Percentiles rank a stretch among this genome's conserved stretches.
phyloP scores from a whole-genome alignment of 495 filamentous ascomycete species.

The Podospora anserina region DNA sequence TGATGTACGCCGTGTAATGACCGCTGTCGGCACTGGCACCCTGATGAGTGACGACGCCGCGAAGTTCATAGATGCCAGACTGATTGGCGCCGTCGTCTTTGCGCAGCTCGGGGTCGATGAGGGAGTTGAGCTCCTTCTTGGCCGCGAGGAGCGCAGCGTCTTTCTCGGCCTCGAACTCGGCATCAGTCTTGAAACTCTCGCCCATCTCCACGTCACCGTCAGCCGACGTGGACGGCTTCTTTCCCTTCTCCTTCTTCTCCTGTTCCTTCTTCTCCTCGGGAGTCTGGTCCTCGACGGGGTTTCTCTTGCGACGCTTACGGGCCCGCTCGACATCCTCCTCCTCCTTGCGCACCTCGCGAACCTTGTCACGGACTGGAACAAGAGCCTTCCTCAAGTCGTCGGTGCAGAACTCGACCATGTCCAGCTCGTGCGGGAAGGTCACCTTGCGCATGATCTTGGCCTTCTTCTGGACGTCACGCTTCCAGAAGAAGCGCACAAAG shows the following conservation, averaged over 20 bases:
- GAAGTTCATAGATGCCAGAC: slow-evolving; percentile 89
- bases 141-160: slow-evolving; percentile 65
- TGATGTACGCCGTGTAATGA: slow-evolving; percentile 96
- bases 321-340: slow-evolving; percentile 85
- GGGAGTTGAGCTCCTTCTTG: slow-evolving; percentile 77
- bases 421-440: slow-evolving; percentile 87
- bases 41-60: slow-evolving; percentile 96
- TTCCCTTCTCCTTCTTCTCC: slow-evolving; percentile 39
- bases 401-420: slow-evolving; percentile 92
- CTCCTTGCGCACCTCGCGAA: slow-evolving; percentile 92
- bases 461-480: slow-evolving; percentile 89
- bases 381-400: slow-evolving; percentile 80
- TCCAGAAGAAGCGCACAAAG: slow-evolving; percentile 98
- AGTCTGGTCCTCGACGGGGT: slow-evolving; percentile 40
- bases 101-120: slow-evolving; percentile 67
- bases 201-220: slow-evolving; percentile 69
- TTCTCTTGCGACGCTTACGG: slow-evolving; percentile 80
- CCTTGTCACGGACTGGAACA: slow-evolving; percentile 88
- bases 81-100: slow-evolving; percentile 81
- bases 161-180: slow-evolving; percentile 82
- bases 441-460: slow-evolving; percentile 99
- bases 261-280: slow-evolving; percentile 36
- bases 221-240: slow-evolving; percentile 28
- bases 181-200: slow-evolving; percentile 84
- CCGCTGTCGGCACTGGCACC: slow-evolving; percentile 95